These are phyloP conservation scores for Saccharum spontaneum DNA, from an alignment of 176 grass and related monocot species.

Conservation along the genomic window DNA sequence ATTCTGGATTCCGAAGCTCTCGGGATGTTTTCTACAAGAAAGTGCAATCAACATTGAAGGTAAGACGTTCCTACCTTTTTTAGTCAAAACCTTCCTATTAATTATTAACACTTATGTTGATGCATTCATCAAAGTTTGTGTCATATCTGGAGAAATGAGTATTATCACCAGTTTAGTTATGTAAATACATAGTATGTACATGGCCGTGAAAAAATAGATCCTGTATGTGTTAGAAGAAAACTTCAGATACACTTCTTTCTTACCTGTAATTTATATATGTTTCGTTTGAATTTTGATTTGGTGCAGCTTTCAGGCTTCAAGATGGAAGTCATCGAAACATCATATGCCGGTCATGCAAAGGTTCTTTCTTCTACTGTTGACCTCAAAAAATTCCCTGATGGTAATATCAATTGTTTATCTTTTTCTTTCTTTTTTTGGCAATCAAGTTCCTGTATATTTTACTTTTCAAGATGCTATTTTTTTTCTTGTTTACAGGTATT, in stretches of 20 bases:
- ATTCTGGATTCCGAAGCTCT: constrained; percentile 85
- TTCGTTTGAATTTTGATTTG: constrained; percentile 58
- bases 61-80: constrained; percentile 29
- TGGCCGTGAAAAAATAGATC: not conserved
- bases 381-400: constrained; percentile 67
- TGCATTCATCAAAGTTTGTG: constrained; percentile 19
- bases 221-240: not conserved
- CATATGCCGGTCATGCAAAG: constrained; percentile 85
- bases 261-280: constrained; percentile 36
- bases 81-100: not conserved
- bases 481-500: constrained; percentile 50
- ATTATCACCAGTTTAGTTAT: constrained; percentile 6
- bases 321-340: constrained; percentile 88
- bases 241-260: not conserved
- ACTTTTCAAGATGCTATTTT: not conserved
- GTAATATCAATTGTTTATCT: constrained; percentile 42
- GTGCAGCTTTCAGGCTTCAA: constrained; percentile 87
- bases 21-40: constrained; percentile 75
- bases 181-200: not conserved
- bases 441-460: not conserved
- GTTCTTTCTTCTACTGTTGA: constrained; percentile 74
- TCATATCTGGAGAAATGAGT: constrained; percentile 7
- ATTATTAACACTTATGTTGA: constrained; percentile 12
- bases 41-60: constrained; percentile 76
- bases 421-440: not conserved